These are phyloP conservation scores for Aspergillus tanneri DNA, from an alignment of 2,329 filamentous ascomycete species.

Conservation along the genomic window DNA sequence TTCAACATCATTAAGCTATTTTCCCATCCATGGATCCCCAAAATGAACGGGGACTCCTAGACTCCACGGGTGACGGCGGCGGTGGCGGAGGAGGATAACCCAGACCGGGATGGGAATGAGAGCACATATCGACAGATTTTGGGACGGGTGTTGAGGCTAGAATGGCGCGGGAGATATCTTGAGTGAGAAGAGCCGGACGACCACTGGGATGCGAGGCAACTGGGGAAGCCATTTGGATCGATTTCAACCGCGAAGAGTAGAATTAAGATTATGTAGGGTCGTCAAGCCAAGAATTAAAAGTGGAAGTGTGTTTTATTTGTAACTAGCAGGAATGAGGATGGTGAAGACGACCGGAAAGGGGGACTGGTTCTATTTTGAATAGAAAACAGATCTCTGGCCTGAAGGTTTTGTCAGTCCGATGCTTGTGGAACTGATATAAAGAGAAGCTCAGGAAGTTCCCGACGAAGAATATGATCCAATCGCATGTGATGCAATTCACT, in stretches of 20 bases:
- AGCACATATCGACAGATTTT: constrained; percentile 32
- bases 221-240: constrained; percentile 21
- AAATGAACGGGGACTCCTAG: constrained; percentile 11
- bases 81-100: constrained; percentile 32
- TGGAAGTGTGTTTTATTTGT: too few relatives aligned
- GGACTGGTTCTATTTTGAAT: too few relatives aligned
- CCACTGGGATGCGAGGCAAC: constrained; percentile 18
- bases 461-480: too few relatives aligned
- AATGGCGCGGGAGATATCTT: constrained; percentile 42
- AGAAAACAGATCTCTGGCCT: too few relatives aligned
- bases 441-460: too few relatives aligned
- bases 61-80: constrained; percentile 33
- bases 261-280: neutral
- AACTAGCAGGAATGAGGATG: too few relatives aligned
- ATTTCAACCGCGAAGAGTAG: neutral
- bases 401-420: too few relatives aligned
- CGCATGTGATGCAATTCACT: too few relatives aligned
- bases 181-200: constrained; percentile 23
- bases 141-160: constrained; percentile 34
- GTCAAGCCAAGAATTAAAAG: too few relatives aligned
- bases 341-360: too few relatives aligned
- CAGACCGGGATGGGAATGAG: constrained; percentile 24
- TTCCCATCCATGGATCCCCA: constrained; percentile 7
- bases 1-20: neutral
- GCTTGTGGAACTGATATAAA: too few relatives aligned